A percentile compares a stretch with the other conserved stretches of the same genome.
Conservation (phyloP, 2,329 filamentous ascomycete species). For the Trichoderma koningiopsis region DNA sequence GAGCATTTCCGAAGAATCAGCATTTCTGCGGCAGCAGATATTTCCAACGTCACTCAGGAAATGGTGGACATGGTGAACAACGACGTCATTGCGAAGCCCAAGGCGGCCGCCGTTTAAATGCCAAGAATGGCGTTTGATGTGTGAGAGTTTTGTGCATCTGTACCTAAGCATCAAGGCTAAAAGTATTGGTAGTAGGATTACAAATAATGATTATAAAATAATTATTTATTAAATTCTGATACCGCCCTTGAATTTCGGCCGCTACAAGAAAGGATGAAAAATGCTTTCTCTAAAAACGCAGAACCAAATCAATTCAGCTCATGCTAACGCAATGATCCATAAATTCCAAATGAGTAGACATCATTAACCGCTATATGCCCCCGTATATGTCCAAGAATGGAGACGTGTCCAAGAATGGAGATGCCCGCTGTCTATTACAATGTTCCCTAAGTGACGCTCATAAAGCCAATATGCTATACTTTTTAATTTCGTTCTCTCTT, state of each 20-base stretch:
- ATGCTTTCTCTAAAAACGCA: not conserved
- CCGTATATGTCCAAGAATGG: slow-evolving; percentile 4
- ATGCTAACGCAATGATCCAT: not conserved
- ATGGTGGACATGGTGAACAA: slow-evolving; percentile 24
- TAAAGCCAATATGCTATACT: not conserved
- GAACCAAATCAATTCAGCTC: not conserved
- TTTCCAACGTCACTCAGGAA: slow-evolving; percentile 15
- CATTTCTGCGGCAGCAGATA: not conserved
- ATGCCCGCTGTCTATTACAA: slow-evolving; percentile 22
- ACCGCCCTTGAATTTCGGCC: not conserved
- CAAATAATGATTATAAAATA: slow-evolving; percentile 2
- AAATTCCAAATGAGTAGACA: slow-evolving; percentile 9
- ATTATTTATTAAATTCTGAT: slow-evolving; percentile 4
- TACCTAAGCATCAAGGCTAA: not conserved
- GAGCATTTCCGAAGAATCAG: slow-evolving; percentile 32
- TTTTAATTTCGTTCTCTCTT: not conserved
- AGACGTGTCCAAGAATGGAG: not conserved
- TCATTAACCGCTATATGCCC: slow-evolving; percentile 9
- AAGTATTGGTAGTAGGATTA: not conserved
- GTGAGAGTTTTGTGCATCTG: not conserved
- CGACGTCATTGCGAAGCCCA: slow-evolving; percentile 17
- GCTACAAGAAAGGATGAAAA: not conserved
- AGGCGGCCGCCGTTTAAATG: not conserved
- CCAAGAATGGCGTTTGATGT: not conserved
- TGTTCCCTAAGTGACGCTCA: slow-evolving; percentile 6